Conservation (phyloP, 2,329 filamentous ascomycete genomes). For the Fusarium sp. region DNA sequence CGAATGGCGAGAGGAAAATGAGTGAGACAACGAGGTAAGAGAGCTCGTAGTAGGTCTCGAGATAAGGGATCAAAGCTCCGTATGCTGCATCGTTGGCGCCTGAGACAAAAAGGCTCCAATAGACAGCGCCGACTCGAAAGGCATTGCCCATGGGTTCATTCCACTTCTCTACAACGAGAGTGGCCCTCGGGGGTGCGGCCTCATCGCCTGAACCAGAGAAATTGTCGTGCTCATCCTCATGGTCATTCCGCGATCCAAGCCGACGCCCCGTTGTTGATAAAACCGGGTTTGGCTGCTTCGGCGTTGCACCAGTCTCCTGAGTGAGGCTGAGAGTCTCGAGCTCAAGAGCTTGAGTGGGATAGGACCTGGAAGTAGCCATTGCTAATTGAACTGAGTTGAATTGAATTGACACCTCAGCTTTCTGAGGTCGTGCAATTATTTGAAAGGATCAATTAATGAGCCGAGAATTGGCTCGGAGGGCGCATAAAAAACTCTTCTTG, state of each 20-base stretch:
- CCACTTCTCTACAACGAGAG: conserved; percentile 24
- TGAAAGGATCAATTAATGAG: background rate
- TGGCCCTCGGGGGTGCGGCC: background rate
- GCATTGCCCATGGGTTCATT: conserved; percentile 49
- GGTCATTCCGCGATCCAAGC: conserved; percentile 1
- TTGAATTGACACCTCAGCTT: background rate
- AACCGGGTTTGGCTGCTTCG: conserved; percentile 10
- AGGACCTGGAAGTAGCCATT: conserved; percentile 1
- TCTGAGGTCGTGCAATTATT: background rate
- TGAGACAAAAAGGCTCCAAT: conserved; percentile 66
- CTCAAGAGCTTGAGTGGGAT: conserved; percentile 8
- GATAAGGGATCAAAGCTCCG: conserved; percentile 28
- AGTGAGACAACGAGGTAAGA: conserved; percentile 71
- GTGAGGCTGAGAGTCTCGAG: conserved; percentile 1
- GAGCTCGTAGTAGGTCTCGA: conserved; percentile 64
- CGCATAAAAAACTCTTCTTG: conserved; percentile 1
- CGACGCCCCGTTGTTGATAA: conserved; percentile 8
- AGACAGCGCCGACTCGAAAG: conserved; percentile 59
- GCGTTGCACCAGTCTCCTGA: background rate
- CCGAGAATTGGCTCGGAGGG: background rate
- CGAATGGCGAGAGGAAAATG: conserved; percentile 72
- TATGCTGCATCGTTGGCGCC: conserved; percentile 69
- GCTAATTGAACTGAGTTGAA: background rate
- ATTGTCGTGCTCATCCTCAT: background rate
- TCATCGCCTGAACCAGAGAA: background rate